These are phyloP conservation scores for Penicillium waksmanii DNA, from an alignment of 495 filamentous ascomycete genomes.

Conservation along the genomic window DNA sequence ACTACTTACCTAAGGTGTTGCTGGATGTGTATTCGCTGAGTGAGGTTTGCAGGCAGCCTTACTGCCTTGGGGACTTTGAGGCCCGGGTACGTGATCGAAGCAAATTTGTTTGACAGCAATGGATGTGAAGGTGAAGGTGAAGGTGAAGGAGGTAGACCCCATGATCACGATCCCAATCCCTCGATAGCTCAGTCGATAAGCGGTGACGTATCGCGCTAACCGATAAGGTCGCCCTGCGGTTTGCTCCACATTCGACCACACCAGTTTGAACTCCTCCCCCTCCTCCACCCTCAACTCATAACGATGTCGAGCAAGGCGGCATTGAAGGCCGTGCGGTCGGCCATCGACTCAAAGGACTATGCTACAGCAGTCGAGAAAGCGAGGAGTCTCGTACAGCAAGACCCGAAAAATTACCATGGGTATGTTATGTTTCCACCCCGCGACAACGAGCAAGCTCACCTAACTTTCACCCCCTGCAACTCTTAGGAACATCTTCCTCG, in stretches of 20 bases:
- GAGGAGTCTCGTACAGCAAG: slow-evolving; percentile 65
- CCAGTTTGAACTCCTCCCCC: slow-evolving; percentile 21
- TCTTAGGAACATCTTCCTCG: slow-evolving; percentile 75
- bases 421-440: slow-evolving; percentile 38
- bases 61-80: too few relatives aligned
- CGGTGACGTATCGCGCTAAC: slow-evolving; percentile 32
- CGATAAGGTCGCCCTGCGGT: not conserved
- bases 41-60: too few relatives aligned
- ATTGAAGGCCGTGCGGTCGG: slow-evolving; percentile 80
- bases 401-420: slow-evolving; percentile 83
- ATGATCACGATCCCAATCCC: too few relatives aligned
- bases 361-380: slow-evolving; percentile 70
- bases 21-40: too few relatives aligned
- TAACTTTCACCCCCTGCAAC: slow-evolving; percentile 15
- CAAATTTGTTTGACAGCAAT: too few relatives aligned
- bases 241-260: slow-evolving; percentile 23
- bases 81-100: too few relatives aligned
- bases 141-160: too few relatives aligned
- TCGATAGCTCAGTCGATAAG: slow-evolving; percentile 15
- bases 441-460: slow-evolving; percentile 4
- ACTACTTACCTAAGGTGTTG: too few relatives aligned
- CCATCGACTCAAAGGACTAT: slow-evolving; percentile 80
- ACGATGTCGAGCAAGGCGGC: slow-evolving; percentile 70
- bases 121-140: slow-evolving; percentile 1
- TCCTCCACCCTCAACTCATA: slow-evolving; percentile 10